These are phyloP conservation scores for Ophiocordyceps sinensis DNA, from an alignment of 2,329 filamentous ascomycete genomes.

Conservation along the genomic window DNA sequence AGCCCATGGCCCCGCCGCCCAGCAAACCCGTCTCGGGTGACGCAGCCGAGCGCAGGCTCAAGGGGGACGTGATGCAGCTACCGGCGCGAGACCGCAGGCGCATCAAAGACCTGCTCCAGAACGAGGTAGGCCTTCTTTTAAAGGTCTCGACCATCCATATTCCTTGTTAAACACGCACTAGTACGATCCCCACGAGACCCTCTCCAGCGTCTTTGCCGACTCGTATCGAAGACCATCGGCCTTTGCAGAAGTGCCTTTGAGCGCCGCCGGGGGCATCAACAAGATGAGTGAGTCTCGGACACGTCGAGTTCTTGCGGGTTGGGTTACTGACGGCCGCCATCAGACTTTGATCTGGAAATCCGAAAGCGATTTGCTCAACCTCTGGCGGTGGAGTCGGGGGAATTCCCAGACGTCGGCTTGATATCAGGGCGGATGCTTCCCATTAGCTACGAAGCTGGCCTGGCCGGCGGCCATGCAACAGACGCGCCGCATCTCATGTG, in stretches of 20 bases:
- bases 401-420: conserved; percentile 51
- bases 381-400: conserved; percentile 51
- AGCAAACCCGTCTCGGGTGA: conserved; percentile 51
- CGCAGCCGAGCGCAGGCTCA: conserved; percentile 49
- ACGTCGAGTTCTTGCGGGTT: neutral
- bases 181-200: conserved; percentile 40
- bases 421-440: conserved; percentile 53
- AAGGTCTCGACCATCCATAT: neutral
- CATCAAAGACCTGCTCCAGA: conserved; percentile 48
- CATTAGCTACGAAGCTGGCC: conserved; percentile 52
- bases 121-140: conserved; percentile 31
- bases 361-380: conserved; percentile 50
- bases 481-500: conserved; percentile 52
- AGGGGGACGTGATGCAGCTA: conserved; percentile 57
- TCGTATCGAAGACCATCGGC: conserved; percentile 29
- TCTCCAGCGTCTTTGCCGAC: conserved; percentile 38
- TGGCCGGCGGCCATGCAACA: conserved; percentile 40
- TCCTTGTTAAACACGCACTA: conserved; percentile 13
- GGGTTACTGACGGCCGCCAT: conserved; percentile 6
- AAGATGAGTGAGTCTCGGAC: conserved; percentile 54
- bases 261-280: conserved; percentile 56
- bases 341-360: conserved; percentile 53
- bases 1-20: conserved; percentile 40
- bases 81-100: conserved; percentile 51
- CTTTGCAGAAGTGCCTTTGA: conserved; percentile 48